Evolutionary conservation across 2,329 filamentous ascomycete genomes (phyloP), one percentile per base, ranked within the genome.

Genomic region (Claviceps monticola): DNA sequence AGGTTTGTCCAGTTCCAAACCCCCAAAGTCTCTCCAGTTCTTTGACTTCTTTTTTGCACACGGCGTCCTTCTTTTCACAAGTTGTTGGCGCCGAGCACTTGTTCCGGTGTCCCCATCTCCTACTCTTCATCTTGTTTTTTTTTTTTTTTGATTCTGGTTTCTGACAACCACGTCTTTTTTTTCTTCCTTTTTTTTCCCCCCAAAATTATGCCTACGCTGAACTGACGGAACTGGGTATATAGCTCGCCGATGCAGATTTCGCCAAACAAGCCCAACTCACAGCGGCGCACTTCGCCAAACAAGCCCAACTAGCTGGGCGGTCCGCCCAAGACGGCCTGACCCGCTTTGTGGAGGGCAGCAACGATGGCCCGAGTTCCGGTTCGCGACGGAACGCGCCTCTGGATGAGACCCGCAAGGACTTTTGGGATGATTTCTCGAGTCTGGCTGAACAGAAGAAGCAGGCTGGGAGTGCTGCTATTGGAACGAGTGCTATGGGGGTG

Each of bases 381-480:
- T 2, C 39, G 4, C 60, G 61, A 51, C 55, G 58, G 54, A 62
- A 67, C 52, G 69, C 62, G 51, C 71, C 66, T 52, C 61, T 80
- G 49, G 74, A 82, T 61, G 74, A 73, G 75, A 84, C 66, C 78
- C 86, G 83, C 68, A 84, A 84, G 64, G 84, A 86, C 58, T 95
- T 95, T 68, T 96, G 90, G 90, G 90, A 95, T 64, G 84, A 85
- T 59, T 95, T 97, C 68, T 84, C 88, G 0, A 80, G 78, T 29
- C 67, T 84, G 26, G 84, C 81, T 0, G 78, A 84, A 68, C 73
- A 78, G 60, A 67, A 70, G 53, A 68, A 70, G 57, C 64, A 64
- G 13, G 64, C 62, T 34, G 29, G 29, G 44, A 67, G 69, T 53
- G 77, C 70, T 59, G 70, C 77, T 2, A 78, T 82, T 55, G 78